phyloP scores from a whole-genome alignment of 345 rosid genomes.

The Lumnitzera littorea region DNA sequence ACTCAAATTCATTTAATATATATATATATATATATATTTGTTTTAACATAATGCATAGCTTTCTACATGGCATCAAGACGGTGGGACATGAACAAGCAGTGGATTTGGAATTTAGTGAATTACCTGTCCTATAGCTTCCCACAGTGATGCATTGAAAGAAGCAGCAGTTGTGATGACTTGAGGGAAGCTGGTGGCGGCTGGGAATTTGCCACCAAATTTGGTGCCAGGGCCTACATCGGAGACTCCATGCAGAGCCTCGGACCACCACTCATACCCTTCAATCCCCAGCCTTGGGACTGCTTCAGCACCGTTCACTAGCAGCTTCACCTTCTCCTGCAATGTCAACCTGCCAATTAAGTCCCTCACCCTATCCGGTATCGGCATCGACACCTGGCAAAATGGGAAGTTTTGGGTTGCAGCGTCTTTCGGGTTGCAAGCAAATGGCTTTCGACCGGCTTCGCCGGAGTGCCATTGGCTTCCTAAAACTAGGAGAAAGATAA shows the following conservation, averaged over 20 bases:
- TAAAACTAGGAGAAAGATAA: slow-evolving; percentile 20
- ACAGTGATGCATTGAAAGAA: slow-evolving; percentile 69
- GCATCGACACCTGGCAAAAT: slow-evolving; percentile 46
- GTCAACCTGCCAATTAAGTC: slow-evolving; percentile 66
- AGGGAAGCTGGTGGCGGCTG: slow-evolving; percentile 88
- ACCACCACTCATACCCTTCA: slow-evolving; percentile 92
- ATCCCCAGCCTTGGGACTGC: slow-evolving; percentile 72
- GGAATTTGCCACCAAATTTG: slow-evolving; percentile 50
- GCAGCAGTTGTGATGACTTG: slow-evolving; percentile 85
- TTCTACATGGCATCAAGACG: background rate
- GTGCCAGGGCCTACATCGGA: slow-evolving; percentile 78
- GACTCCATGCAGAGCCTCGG: slow-evolving; percentile 92
- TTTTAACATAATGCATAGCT: too few species aligned
- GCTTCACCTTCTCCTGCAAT: slow-evolving; percentile 59
- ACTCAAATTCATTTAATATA: too few species aligned
- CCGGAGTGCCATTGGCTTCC: background rate
- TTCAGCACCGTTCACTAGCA: slow-evolving; percentile 59
- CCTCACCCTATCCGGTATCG: slow-evolving; percentile 43
- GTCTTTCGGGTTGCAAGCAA: slow-evolving; percentile 52
- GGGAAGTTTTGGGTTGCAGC: slow-evolving; percentile 27
- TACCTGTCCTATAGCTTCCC: slow-evolving; percentile 91
- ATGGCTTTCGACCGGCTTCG: slow-evolving; percentile 34
- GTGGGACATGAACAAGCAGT: background rate
- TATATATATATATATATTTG: too few species aligned
- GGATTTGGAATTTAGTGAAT: background rate